Evolutionary conservation across 768 basidiomycete genomes (phyloP), one percentile per base, ranked within the genome.

Genomic region (Pulveroboletus sp.): DNA sequence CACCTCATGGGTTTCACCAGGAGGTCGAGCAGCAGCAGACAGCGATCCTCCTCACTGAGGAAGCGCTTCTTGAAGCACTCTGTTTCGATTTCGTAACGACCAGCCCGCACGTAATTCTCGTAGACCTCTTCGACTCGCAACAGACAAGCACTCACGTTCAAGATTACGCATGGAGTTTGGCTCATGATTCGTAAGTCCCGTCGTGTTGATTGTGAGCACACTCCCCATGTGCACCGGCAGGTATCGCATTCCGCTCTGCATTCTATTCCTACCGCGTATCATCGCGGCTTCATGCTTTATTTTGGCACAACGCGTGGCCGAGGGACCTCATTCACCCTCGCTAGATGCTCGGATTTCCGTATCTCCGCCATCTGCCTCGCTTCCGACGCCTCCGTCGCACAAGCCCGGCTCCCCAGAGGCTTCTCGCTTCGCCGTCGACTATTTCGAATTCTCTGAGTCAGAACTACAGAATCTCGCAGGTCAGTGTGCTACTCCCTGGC

Each of bases 61-160:
- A 92, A 67, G 77, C 81, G 36, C 74, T 93, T 1, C 71, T 93
- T 8, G 89, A 91, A 57, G 86, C 86, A 0, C 73, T 93, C 5
- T 92, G 89, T 70, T 93, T 93, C 61, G 90, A 93, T 64, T 87
- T 91, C 62, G 77, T 84, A 31, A 81, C 89, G 9, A 78, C 79
- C 49, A 89, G 81, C 58, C 87, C 89, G 15, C 90, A 93, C 57
- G 79, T 80, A 28, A 77, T 85, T 45, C 72, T 93, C 28, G 80
- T 87, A 39, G 84, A 89, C 54, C 71, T 91, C 10, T 85, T 89
- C 59, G 79, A 83, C 49, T 70, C 74, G 8, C 68, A 76, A 39
- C 75, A 76, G 53, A 72, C 74, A 38, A 76, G 74, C 32, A 46
- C 62, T 17, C 66, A 72, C 31, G 64, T 85, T 32, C 81, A 86